phyloP scores from a whole-genome alignment of 2,329 filamentous ascomycete species.

The Talaromyces sp. region DNA sequence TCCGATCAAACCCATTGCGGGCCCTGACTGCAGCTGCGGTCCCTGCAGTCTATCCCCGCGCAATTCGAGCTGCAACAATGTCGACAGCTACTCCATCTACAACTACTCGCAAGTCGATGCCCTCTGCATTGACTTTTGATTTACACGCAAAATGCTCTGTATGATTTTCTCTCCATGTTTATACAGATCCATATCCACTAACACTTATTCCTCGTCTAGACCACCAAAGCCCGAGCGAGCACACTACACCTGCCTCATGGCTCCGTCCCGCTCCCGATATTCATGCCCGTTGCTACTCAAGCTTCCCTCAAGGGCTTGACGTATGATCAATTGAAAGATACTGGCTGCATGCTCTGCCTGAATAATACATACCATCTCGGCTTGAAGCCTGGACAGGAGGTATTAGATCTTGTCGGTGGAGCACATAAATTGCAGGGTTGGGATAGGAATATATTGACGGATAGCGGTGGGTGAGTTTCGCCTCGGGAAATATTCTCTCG shows the following conservation, averaged over 20 bases:
- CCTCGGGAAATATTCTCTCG: conserved; percentile 24
- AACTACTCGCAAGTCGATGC: conserved; percentile 33
- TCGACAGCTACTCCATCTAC: conserved; percentile 24
- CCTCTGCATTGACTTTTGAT: conserved; percentile 72
- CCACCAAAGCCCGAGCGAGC: conserved; percentile 89
- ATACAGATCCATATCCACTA: background rate
- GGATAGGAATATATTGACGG: conserved; percentile 90
- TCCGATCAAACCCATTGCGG: background rate
- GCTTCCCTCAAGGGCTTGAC: conserved; percentile 93
- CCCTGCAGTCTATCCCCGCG: conserved; percentile 16
- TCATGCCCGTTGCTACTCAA: conserved; percentile 98
- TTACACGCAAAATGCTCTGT: conserved; percentile 73
- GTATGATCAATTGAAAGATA: conserved; percentile 84
- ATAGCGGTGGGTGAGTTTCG: conserved; percentile 48
- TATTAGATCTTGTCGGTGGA: conserved; percentile 81
- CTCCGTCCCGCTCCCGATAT: conserved; percentile 81
- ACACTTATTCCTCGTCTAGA: conserved; percentile 52
- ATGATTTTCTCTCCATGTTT: conserved; percentile 11
- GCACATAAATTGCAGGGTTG: conserved; percentile 94
- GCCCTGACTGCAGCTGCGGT: background rate
- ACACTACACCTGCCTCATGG: conserved; percentile 87
- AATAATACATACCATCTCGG: conserved; percentile 99
- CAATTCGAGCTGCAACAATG: conserved; percentile 27
- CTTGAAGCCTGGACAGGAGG: conserved; percentile 87
- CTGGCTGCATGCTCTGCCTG: conserved; percentile 82